Percentiles rank a stretch among this genome's conserved stretches.
These are phyloP conservation scores for Nemania sp. DNA, from an alignment of 2,329 filamentous ascomycete species.

Conservation along the genomic window DNA sequence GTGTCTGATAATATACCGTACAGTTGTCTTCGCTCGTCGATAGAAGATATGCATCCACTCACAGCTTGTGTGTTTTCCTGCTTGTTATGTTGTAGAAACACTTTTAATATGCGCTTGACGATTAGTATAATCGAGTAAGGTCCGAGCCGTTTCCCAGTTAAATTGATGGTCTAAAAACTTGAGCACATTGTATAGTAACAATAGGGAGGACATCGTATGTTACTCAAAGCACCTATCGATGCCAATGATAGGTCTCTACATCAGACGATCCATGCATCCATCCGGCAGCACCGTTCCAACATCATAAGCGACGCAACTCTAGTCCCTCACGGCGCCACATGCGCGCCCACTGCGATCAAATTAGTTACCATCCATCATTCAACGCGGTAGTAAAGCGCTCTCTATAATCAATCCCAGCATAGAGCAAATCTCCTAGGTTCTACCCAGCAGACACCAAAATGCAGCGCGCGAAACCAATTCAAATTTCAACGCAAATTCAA, in stretches of 20 bases:
- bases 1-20: slow-evolving; percentile 28
- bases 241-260: background rate
- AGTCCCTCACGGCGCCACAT: slow-evolving; percentile 1
- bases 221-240: background rate
- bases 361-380: slow-evolving; percentile 9
- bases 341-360: slow-evolving; percentile 19
- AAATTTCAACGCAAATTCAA: too few relatives aligned
- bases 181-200: background rate
- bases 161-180: background rate
- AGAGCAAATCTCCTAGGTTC: background rate
- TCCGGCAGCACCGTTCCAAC: background rate
- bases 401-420: background rate
- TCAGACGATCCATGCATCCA: too few relatives aligned
- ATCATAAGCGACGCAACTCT: background rate
- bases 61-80: background rate
- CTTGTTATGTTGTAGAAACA: background rate
- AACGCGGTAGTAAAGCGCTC: slow-evolving; percentile 24
- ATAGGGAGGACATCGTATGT: background rate
- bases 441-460: too few relatives aligned
- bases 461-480: too few relatives aligned
- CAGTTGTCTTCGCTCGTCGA: background rate
- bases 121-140: background rate
- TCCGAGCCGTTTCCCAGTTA: background rate
- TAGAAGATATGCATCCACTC: background rate
- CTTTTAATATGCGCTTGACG: background rate